These are phyloP conservation scores for Blastomyces percursus DNA, from an alignment of 2,329 filamentous ascomycete species.

Conservation along the genomic window DNA sequence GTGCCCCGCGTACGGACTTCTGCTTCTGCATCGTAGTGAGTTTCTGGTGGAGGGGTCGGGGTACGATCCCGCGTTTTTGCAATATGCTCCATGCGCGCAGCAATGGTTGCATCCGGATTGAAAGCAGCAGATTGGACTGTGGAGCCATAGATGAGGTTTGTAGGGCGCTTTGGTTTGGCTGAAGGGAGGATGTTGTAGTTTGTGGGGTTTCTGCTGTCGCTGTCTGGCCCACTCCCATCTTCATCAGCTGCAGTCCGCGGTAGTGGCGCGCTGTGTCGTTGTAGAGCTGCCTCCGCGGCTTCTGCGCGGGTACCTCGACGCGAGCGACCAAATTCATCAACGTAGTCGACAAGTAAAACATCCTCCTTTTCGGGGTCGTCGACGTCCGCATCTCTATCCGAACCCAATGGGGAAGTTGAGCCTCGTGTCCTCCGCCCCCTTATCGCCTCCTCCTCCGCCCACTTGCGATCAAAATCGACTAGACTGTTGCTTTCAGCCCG, in stretches of 20 bases:
- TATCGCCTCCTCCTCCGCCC: constrained; percentile 57
- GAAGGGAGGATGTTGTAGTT: constrained; percentile 13
- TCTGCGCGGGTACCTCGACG: constrained; percentile 61
- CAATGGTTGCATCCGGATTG: constrained; percentile 54
- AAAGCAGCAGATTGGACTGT: constrained; percentile 76
- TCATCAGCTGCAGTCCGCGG: constrained; percentile 16
- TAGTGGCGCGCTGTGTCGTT: constrained; percentile 5
- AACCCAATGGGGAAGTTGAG: constrained; percentile 28
- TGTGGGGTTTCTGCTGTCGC: constrained; percentile 14
- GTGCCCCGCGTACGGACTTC: constrained; percentile 83
- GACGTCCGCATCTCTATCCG: constrained; percentile 28
- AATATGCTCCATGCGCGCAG: constrained; percentile 63
- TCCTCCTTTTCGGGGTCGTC: constrained; percentile 33
- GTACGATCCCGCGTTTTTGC: constrained; percentile 68
- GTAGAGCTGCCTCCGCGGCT: constrained; percentile 51
- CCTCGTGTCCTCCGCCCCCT: constrained; percentile 17
- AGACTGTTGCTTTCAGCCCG: constrained; percentile 40
- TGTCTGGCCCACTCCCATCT: constrained; percentile 2
- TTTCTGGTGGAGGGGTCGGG: constrained; percentile 65
- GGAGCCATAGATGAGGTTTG: constrained; percentile 71
- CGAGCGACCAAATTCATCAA: constrained; percentile 85
- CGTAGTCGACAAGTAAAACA: constrained; percentile 66
- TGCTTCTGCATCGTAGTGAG: constrained; percentile 73
- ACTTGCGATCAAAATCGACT: constrained; percentile 93
- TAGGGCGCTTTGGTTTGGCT: constrained; percentile 45